Evolutionary conservation across 2,329 filamentous ascomycete genomes (phyloP).

Genomic region (Alternaria rosae): DNA sequence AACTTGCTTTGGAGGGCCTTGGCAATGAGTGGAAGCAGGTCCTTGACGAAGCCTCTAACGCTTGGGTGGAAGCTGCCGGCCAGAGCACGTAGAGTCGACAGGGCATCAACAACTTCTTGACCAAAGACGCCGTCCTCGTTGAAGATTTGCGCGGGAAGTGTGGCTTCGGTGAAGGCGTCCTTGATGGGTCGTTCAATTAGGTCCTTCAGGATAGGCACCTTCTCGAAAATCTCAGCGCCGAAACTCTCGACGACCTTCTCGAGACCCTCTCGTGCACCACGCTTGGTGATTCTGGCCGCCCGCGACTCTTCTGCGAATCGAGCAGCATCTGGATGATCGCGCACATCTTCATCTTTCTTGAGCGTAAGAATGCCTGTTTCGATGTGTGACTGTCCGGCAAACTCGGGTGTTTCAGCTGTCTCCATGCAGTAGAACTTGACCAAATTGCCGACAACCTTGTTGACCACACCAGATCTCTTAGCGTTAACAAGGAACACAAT

Average conservation of each 20-base stretch:
- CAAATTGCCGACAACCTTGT: slow-evolving; percentile 94
- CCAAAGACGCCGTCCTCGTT: slow-evolving; percentile 79
- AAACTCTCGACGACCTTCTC: slow-evolving; percentile 86
- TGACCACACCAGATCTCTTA: slow-evolving; percentile 82
- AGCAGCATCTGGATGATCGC: slow-evolving; percentile 88
- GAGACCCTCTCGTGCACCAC: slow-evolving; percentile 92
- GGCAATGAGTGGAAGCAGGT: slow-evolving; percentile 83
- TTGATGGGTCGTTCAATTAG: slow-evolving; percentile 84
- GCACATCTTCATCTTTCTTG: slow-evolving; percentile 94
- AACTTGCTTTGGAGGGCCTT: slow-evolving; percentile 87
- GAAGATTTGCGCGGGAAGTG: slow-evolving; percentile 73
- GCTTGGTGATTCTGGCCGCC: slow-evolving; percentile 85
- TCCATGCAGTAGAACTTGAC: slow-evolving; percentile 98
- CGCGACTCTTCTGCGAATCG: slow-evolving; percentile 90
- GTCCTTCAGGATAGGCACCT: slow-evolving; percentile 79
- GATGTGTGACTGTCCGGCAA: slow-evolving; percentile 80
- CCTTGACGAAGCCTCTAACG: slow-evolving; percentile 80
- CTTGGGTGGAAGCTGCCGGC: slow-evolving; percentile 84
- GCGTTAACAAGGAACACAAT: slow-evolving; percentile 85
- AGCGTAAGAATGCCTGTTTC: slow-evolving; percentile 86
- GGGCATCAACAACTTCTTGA: slow-evolving; percentile 90
- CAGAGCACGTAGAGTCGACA: slow-evolving; percentile 91
- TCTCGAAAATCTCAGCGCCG: slow-evolving; percentile 77
- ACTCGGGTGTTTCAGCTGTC: slow-evolving; percentile 96
- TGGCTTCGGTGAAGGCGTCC: slow-evolving; percentile 72